A percentile compares a stretch with the other conserved stretches of the same genome.
These are phyloP conservation scores for Gryganskiella cystojenkinii DNA, from an alignment of 192 early-diverging fungal genomes.

Conservation along the genomic window DNA sequence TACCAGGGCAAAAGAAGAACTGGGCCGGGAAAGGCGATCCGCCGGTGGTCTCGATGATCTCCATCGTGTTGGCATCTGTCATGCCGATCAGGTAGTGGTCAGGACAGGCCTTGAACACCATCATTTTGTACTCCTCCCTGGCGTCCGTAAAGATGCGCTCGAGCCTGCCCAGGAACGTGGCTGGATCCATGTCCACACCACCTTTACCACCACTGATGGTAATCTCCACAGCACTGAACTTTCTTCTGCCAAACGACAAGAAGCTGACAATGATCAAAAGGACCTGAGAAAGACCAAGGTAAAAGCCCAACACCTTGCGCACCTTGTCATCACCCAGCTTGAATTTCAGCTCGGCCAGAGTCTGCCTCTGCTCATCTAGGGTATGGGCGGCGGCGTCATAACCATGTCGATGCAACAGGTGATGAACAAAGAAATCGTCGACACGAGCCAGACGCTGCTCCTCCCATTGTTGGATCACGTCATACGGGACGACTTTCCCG, in stretches of 20 bases:
- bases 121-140: not conserved
- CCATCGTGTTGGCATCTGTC: not conserved
- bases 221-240: conserved; percentile 1
- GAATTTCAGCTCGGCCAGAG: conserved; percentile 11
- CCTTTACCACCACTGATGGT: conserved; percentile 9
- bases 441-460: conserved; percentile 5
- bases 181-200: conserved; percentile 4
- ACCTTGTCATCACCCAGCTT: conserved; percentile 7
- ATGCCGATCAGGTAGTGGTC: conserved; percentile 5
- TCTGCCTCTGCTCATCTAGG: conserved; percentile 1
- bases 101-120: conserved; percentile 9
- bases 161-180: conserved; percentile 5
- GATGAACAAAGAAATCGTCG: conserved; percentile 10
- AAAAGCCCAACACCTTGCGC: conserved; percentile 5
- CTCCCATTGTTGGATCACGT: conserved; percentile 11
- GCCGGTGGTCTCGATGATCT: conserved; percentile 12
- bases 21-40: conserved; percentile 10
- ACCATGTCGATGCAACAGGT: conserved; percentile 1
- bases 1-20: conserved; percentile 3
- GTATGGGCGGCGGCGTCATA: conserved; percentile 3
- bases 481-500: conserved; percentile 12
- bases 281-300: conserved; percentile 7
- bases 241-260: conserved; percentile 16
- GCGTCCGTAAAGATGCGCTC: not conserved
- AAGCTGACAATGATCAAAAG: not conserved